Conservation (phyloP, 139 green algal genomes). For the Chlorella sp. region DNA sequence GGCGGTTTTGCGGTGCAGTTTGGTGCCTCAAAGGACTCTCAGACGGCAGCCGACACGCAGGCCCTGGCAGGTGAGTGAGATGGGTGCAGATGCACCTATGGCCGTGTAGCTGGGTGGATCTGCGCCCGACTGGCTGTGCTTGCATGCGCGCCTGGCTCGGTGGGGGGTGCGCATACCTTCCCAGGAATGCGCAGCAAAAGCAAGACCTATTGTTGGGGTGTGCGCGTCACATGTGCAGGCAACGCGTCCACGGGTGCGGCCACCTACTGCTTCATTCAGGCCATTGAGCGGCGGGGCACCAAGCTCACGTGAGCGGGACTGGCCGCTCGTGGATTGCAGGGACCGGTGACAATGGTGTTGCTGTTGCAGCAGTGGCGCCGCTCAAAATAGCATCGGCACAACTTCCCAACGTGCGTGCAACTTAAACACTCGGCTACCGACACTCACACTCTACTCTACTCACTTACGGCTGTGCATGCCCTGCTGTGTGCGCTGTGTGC, state of each 20-base stretch:
- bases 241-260: conserved; percentile 77
- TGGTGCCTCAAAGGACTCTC: conserved; percentile 69
- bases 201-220: too few relatives aligned
- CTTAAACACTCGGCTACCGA: background rate
- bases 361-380: too few relatives aligned
- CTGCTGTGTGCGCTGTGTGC: background rate
- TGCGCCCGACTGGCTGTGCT: background rate
- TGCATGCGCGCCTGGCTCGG: background rate
- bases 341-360: too few relatives aligned
- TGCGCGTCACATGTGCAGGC: conserved; percentile 26
- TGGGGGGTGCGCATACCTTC: too few relatives aligned
- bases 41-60: conserved; percentile 64
- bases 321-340: too few relatives aligned
- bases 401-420: background rate
- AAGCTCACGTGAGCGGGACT: conserved; percentile 23
- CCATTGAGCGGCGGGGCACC: conserved; percentile 46
- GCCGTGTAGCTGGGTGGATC: background rate
- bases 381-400: too few relatives aligned
- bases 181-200: too few relatives aligned
- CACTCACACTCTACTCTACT: too few relatives aligned
- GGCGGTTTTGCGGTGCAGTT: conserved; percentile 80
- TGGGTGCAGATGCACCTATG: too few relatives aligned
- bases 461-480: background rate
- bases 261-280: conserved; percentile 85
- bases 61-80: conserved; percentile 39